phyloP scores from a whole-genome alignment of 257 asterid species.

The Gentiana dahurica region DNA sequence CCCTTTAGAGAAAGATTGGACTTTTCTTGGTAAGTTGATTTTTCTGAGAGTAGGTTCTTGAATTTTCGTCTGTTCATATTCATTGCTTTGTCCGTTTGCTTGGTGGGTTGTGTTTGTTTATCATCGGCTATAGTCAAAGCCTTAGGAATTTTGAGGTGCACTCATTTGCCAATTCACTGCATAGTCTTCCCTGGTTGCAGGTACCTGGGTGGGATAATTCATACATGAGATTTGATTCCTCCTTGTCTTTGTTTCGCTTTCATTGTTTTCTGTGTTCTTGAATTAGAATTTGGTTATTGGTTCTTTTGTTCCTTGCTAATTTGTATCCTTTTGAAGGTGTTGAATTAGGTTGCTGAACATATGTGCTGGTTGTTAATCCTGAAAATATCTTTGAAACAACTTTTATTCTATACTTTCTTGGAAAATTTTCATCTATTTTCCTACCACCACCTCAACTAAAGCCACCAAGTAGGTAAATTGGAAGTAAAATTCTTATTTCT shows the following conservation, averaged over 20 bases:
- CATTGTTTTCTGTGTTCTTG: neutral
- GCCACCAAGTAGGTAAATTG: neutral
- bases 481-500: neutral
- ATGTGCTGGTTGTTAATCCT: neutral
- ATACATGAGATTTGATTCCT: no score
- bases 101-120: slow-evolving; percentile 16
- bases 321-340: neutral
- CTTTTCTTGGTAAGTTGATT: slow-evolving; percentile 11
- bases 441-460: neutral
- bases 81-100: slow-evolving; percentile 8
- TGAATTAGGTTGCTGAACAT: neutral
- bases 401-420: no score
- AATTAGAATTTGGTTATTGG: neutral
- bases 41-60: slow-evolving; percentile 11
- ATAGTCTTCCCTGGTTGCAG: slow-evolving; percentile 19
- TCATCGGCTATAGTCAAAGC: slow-evolving; percentile 20
- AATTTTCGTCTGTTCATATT: slow-evolving; percentile 21
- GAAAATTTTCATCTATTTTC: neutral
- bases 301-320: neutral
- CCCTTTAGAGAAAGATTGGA: slow-evolving; percentile 15
- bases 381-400: neutral
- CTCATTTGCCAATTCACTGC: slow-evolving; percentile 21
- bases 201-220: neutral
- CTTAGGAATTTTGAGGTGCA: slow-evolving; percentile 14
- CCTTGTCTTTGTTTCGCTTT: neutral